Evolutionary conservation across 176 grass and related monocot species (phyloP), one percentile per base, ranked within the genome.

Genomic region (Bothriochloa decipiens): DNA sequence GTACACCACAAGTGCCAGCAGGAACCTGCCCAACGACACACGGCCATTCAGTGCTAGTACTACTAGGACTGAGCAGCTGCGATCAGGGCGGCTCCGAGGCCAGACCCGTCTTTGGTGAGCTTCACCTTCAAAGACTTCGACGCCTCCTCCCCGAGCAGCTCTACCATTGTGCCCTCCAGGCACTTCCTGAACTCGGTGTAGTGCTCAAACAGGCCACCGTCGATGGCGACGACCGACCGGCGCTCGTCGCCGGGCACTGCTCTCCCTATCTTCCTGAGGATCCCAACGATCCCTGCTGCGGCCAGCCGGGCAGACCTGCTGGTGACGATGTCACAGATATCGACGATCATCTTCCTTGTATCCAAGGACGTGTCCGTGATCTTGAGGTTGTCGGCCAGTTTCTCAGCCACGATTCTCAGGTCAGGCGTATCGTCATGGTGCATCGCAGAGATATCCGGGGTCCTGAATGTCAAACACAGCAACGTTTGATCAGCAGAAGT

Each of bases 201-300:
- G 28, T 89, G 84, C 57, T 85, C 82, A 8, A 89, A 98, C 46
- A 98, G 83, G 8, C 87, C 93, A 9, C 96, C 96, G 10, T 98
- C 96, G 13, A 98, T 82, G 5, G 93, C 93, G 40, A 98, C 36
- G 14, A 89, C 92, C 0, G 89, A 93, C 57, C 70, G 90, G 41
- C 83, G 86, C 65, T 72, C 74, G 73, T 87, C 76, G 4, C 88
- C 72, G 0, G 78, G 77, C 41, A n/a, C 61, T 26, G 83, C 89
- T 7, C 91, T 86, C 7, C 93, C 89, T 1, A 95, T 89, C 82
- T 98, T 98, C 72, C 89, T 83, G 5, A 98, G 78, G 70, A 98
- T 95, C 7, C 89, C 93, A 25, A 91, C 89, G 50, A 98, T 98
- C 52, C 96, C 96, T 1, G 96, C 93, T 3, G 92, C 92, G 11